phyloP scores from a whole-genome alignment of 2,329 filamentous ascomycete genomes.

The Scedosporium apiospermum region DNA sequence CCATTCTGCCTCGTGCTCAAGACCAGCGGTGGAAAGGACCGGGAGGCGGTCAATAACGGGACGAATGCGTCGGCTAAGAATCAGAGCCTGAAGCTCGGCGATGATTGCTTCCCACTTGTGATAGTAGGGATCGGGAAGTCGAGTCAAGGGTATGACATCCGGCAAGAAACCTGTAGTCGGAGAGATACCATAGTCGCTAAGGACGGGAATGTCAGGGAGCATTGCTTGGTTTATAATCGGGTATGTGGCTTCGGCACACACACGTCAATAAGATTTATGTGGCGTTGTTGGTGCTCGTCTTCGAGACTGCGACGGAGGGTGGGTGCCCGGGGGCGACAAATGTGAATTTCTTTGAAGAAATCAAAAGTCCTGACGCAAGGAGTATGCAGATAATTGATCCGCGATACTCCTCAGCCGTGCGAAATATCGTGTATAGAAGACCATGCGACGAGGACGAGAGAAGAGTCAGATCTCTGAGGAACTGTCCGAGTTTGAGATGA shows the following conservation, averaged over 20 bases:
- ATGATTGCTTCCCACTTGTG: slow-evolving; percentile 86
- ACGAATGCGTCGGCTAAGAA: slow-evolving; percentile 76
- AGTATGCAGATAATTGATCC: slow-evolving; percentile 48
- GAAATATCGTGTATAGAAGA: slow-evolving; percentile 16
- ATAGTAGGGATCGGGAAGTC: slow-evolving; percentile 84
- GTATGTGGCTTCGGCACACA: not conserved
- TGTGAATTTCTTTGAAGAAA: slow-evolving; percentile 8
- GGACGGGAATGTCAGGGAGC: slow-evolving; percentile 51
- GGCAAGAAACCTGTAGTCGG: slow-evolving; percentile 80
- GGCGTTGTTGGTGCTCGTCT: not conserved
- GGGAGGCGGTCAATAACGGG: slow-evolving; percentile 72
- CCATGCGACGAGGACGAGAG: not conserved
- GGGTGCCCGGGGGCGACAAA: slow-evolving; percentile 6
- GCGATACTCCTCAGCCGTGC: slow-evolving; percentile 56
- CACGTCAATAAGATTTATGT: not conserved
- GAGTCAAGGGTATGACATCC: slow-evolving; percentile 65
- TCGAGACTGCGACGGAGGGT: not conserved
- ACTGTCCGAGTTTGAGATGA: not conserved
- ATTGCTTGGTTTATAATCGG: slow-evolving; percentile 21
- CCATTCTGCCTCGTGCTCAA: slow-evolving; percentile 85
- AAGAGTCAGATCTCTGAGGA: slow-evolving; percentile 8
- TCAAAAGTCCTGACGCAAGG: slow-evolving; percentile 49
- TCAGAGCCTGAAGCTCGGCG: slow-evolving; percentile 75
- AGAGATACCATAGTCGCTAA: slow-evolving; percentile 74
- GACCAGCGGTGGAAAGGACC: slow-evolving; percentile 69